Percentiles rank a stretch among this genome's conserved stretches.
Evolutionary conservation across 306 rosid species (phyloP).

Genomic region (Rosa rugosa): DNA sequence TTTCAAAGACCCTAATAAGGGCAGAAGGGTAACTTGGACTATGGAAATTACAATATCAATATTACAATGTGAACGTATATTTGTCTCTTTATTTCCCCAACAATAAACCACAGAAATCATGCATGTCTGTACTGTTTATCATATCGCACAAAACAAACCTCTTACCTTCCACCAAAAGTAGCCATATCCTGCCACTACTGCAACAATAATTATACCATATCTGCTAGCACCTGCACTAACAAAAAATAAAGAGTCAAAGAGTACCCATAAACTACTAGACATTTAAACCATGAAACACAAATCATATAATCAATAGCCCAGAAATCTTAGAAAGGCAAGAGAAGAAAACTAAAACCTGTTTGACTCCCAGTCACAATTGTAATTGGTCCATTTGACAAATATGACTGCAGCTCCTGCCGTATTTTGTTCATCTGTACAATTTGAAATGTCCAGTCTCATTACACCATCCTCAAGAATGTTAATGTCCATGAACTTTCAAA

Average conservation of each 20-base stretch:
- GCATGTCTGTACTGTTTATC: not conserved
- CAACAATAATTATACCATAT: constrained; percentile 60
- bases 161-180: constrained; percentile 95
- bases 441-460: not conserved
- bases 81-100: not conserved
- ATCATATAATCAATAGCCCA: too few relatives aligned
- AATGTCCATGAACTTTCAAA: too few relatives aligned
- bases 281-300: too few relatives aligned
- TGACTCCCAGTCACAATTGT: constrained; percentile 63
- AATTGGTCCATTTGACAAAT: constrained; percentile 52
- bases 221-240: too few relatives aligned
- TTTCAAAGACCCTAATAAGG: not conserved
- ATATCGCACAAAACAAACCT: constrained; percentile 6
- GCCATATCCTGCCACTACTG: constrained; percentile 76
- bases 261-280: too few relatives aligned
- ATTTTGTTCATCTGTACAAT: constrained; percentile 71
- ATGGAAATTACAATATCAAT: not conserved
- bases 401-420: constrained; percentile 56
- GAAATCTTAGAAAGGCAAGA: too few relatives aligned
- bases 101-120: not conserved
- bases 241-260: too few relatives aligned
- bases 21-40: not conserved
- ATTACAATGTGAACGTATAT: not conserved
- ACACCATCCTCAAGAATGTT: not conserved
- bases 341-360: constrained; percentile 56